Evolutionary conservation across 768 basidiomycete species (phyloP), one percentile per base, ranked within the genome.

Genomic region (Sarcodon aspratus): DNA sequence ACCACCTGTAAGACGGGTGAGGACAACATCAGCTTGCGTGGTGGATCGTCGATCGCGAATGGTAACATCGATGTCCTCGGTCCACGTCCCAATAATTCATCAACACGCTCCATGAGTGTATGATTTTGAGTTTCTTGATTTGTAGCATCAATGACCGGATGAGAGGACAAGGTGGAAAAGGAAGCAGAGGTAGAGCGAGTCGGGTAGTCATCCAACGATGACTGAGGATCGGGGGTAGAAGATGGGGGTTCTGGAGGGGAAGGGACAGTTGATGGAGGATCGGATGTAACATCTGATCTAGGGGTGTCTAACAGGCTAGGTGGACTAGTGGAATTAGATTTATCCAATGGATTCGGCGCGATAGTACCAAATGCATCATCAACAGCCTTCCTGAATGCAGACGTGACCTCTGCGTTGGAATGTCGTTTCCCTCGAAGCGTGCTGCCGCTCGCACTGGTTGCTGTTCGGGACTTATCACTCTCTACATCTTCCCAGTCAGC

Each of bases 1-100:
- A 91, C 91, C 11, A 98, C 91, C 66, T 99, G 96, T 6, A 95
- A 70, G 7, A 95, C 87, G 1, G 92, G 85, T 3, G 86, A 85
- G 1, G 86, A 84, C 37, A 94, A 69, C 12, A 96, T 67, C 36
- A 97, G 67, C 62, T 85, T 91, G 38, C 96, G 79, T 7, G 91
- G 89, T 12, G 92, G 88, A 53, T 88, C 80, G 54, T 95, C 91
- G 46, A 94, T 70, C 31, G 74, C 73, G 42, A 76, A 73, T 6
- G 84, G 69, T 74, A 76, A 78, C 56, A 78, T 65, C 1, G 74
- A 57, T 47, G 68, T 61, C 73, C 75, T 57, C 70, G 78, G 72
- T 27, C 79, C 79, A 46, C 77, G 73, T 32, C 75, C 70, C n/a
- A 89, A 66, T 55, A 75, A 74, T 50, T 85, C 84, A 34, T 88